phyloP scores from a whole-genome alignment of 2,329 filamentous ascomycete genomes.

The Trichoderma polysporum region DNA sequence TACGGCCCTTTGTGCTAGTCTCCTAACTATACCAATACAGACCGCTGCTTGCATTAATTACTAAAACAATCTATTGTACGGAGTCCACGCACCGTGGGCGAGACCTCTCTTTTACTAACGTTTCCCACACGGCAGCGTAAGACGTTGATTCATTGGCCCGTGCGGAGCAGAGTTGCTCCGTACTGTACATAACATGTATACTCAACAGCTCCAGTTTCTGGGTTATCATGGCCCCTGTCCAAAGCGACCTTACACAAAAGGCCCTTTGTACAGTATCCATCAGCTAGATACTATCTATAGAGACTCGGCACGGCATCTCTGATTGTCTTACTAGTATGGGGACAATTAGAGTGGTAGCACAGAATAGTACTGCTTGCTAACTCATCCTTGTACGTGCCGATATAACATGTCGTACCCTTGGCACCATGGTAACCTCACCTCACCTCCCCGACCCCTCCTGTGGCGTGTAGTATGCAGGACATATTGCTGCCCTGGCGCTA shows the following conservation, averaged over 20 bases:
- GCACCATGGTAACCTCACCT: slow-evolving; percentile 12
- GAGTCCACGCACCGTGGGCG: no score
- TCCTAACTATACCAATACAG: no score
- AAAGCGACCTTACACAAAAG: background rate
- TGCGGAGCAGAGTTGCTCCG: slow-evolving; percentile 6
- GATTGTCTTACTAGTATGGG: background rate
- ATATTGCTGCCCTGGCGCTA: background rate
- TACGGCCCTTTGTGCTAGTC: background rate
- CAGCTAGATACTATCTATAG: background rate
- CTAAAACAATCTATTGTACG: background rate
- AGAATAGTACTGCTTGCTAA: background rate
- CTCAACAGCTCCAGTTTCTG: background rate
- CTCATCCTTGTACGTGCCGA: background rate
- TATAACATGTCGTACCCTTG: background rate
- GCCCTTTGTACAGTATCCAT: background rate
- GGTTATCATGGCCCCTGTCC: background rate
- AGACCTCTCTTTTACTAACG: no score
- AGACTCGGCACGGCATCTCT: background rate
- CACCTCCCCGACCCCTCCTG: slow-evolving; percentile 9
- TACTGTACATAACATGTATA: no score
- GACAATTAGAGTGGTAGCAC: background rate
- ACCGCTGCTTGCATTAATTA: no score
- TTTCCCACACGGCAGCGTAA: background rate
- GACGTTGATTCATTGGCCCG: background rate
- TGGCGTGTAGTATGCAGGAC: slow-evolving; percentile 1